Base-by-base conservation (phyloP, 1,139 yeast species). In the Geotrichum citri-aurantii region DNA sequence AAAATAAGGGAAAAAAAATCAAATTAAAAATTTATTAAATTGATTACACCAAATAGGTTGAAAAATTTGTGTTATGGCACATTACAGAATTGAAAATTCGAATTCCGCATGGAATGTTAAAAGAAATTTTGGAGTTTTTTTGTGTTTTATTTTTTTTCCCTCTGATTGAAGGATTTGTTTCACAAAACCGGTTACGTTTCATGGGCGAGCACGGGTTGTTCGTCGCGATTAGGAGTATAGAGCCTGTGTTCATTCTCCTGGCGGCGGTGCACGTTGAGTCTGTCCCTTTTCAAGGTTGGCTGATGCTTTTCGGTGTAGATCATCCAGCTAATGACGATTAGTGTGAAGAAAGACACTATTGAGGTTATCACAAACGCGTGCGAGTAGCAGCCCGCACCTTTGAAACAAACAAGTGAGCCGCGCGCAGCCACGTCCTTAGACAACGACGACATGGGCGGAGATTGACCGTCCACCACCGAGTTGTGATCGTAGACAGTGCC, bases 311-410 rank as follows among this genome's bases (percentile, higher is more conserved):
- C 55, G 17, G 61, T 54, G 59, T 64, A 62, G 17, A 68, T 68
- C 64, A 68, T 64, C 59, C 63, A 65, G 19, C 63, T 55, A 19
- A 66, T 62, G 70, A 67, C 75, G 5, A 60, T 50, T 8, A 73
- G 59, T 68, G 79, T 69, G 71, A 77, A 63, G 71, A 74, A 61
- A 69, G 73, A 69, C 70, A 76, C 69, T 70, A 72, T 56, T 66
- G 71, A 57, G 4, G 71, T 64, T 29, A 68, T 63, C 31, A 59
- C 51, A 60, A 70, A 70, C 8, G 72, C 66, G 3, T 54, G 52
- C 2, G 65, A 55, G 48, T 70, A 70, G 59, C 73, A 70, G 1
- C 56, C 62, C 0, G 62, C 50, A 8, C 72, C 72, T 49, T 63
- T 63, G 12, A 59, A 50, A 55, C 73, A 70, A 14, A 65, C 62